Conservation (phyloP, 2,329 filamentous ascomycete species). For the Diplodia scrobiculata region DNA sequence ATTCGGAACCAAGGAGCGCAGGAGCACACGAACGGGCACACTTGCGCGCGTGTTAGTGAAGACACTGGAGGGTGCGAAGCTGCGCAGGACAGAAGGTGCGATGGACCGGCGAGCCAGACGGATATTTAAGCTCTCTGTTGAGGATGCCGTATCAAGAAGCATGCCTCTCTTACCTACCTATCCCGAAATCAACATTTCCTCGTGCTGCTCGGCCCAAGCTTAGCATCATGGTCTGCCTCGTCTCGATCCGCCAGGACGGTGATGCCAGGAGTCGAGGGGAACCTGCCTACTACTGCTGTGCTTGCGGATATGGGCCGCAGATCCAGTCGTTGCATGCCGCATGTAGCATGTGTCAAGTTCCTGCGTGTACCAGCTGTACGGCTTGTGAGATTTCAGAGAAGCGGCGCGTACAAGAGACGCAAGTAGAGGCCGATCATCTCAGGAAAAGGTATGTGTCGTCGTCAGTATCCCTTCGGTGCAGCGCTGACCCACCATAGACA, state of each 20-base stretch:
- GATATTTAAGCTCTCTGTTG: background rate
- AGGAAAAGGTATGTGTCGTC: background rate
- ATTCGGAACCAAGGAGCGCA: background rate
- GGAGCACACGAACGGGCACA: background rate
- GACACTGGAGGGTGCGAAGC: background rate
- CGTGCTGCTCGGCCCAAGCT: too few species aligned
- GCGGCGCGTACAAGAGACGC: background rate
- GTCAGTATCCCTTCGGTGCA: background rate
- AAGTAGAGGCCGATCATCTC: background rate
- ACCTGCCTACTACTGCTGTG: slow-evolving; percentile 3
- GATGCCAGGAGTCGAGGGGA: background rate
- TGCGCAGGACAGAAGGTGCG: background rate
- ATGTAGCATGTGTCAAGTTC: background rate
- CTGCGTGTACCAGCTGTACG: background rate
- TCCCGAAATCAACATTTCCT: background rate
- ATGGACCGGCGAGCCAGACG: background rate
- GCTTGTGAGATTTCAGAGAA: background rate
- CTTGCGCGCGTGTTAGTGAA: background rate
- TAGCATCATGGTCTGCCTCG: background rate
- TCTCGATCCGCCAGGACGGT: background rate
- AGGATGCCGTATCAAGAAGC: background rate
- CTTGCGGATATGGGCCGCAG: slow-evolving; percentile 7
- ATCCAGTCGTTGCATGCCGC: background rate
- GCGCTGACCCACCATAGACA: background rate
- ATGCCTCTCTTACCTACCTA: too few species aligned